Evolutionary conservation across 495 filamentous ascomycete species (phyloP).

Genomic region (Bathelium albidoporum): DNA sequence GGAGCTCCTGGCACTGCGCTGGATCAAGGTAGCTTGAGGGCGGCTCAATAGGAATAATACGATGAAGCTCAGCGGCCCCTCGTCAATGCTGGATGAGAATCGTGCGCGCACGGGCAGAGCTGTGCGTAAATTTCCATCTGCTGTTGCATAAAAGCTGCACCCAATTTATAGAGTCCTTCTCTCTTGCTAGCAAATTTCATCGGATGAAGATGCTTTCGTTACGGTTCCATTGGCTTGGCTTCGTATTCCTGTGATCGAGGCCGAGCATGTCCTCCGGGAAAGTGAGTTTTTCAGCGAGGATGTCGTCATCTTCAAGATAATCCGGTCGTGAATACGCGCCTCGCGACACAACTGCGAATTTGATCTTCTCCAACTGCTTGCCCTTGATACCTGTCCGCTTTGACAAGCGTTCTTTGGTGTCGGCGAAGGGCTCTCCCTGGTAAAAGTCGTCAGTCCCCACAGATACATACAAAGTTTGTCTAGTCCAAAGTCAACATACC

Average conservation of each 20-base stretch:
- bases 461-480: background rate
- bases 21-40: background rate
- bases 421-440: conserved; percentile 74
- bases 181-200: conserved; percentile 20
- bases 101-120: background rate
- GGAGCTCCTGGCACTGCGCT: too few species aligned
- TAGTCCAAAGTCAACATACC: conserved; percentile 39
- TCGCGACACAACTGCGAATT: conserved; percentile 74
- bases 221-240: conserved; percentile 45
- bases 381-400: conserved; percentile 90
- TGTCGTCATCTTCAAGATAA: conserved; percentile 82
- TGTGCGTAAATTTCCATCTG: background rate
- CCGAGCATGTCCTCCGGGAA: conserved; percentile 71
- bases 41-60: background rate
- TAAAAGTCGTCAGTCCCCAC: background rate
- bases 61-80: background rate
- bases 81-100: background rate
- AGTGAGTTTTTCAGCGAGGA: conserved; percentile 61
- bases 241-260: conserved; percentile 81
- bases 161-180: background rate
- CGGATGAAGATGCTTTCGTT: conserved; percentile 59
- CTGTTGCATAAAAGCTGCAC: background rate
- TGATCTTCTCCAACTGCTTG: conserved; percentile 97
- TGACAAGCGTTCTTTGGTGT: conserved; percentile 83
- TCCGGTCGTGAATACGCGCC: conserved; percentile 58